These are phyloP conservation scores for Rhytidiadelphus loreus DNA, from an alignment of 225 moss, liverwort and hornwort genomes.

Conservation along the genomic window DNA sequence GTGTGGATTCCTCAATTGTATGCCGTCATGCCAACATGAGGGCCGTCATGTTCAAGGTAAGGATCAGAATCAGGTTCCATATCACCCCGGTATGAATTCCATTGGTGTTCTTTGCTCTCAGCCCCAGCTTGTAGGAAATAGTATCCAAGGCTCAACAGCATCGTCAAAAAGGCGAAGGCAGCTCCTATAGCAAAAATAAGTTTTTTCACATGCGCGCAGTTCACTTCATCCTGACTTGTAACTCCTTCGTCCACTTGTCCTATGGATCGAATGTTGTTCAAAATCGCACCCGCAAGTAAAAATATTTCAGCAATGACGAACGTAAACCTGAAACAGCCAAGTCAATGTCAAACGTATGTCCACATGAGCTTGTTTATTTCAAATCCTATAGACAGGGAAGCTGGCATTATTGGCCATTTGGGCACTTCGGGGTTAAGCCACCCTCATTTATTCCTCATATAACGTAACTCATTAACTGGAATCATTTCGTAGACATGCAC, in stretches of 20 bases:
- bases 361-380: neutral
- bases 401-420: neutral
- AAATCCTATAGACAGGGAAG: neutral
- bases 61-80: conserved; percentile 4
- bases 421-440: neutral
- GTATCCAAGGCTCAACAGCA: conserved; percentile 53
- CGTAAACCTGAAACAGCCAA: conserved; percentile 4
- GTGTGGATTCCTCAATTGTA: neutral
- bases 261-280: conserved; percentile 19
- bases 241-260: conserved; percentile 18
- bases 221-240: neutral
- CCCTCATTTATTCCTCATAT: neutral
- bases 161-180: conserved; percentile 58
- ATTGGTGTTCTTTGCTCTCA: conserved; percentile 13
- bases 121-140: conserved; percentile 34
- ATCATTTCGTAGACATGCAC: neutral
- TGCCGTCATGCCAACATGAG: conserved; percentile 59
- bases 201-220: conserved; percentile 52
- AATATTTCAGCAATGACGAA: conserved; percentile 20
- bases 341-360: neutral
- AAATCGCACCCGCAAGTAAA: conserved; percentile 19
- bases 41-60: conserved; percentile 29
- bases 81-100: conserved; percentile 24
- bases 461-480: neutral
- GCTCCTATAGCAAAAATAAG: conserved; percentile 56